Percentiles rank a stretch among this genome's conserved stretches.
Evolutionary conservation across 768 basidiomycete genomes (phyloP).

Genomic region (Tricholoma bakamatsutake): DNA sequence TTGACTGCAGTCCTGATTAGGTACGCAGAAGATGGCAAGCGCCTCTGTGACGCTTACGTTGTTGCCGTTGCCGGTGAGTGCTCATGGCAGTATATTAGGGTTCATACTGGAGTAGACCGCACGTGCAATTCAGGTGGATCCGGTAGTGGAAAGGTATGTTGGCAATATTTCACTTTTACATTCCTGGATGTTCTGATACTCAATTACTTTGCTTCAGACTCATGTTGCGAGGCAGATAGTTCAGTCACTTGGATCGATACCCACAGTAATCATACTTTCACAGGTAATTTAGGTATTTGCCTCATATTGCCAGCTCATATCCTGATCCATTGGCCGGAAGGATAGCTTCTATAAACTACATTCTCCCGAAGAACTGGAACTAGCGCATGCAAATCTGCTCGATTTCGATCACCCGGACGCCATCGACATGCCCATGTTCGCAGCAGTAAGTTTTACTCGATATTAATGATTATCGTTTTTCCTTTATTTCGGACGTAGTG

Average conservation of each 20-base stretch:
- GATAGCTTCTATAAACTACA: slow-evolving; percentile 93
- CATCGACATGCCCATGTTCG: slow-evolving; percentile 86
- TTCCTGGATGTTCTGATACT: slow-evolving; percentile 1
- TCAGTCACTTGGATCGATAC: slow-evolving; percentile 73
- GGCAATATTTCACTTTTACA: not conserved
- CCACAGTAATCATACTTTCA: slow-evolving; percentile 85
- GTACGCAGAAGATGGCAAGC: slow-evolving; percentile 73
- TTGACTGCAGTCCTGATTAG: slow-evolving; percentile 27
- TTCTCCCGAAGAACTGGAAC: slow-evolving; percentile 66
- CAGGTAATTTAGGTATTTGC: slow-evolving; percentile 45
- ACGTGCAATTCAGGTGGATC: slow-evolving; percentile 54
- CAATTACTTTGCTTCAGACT: slow-evolving; percentile 41
- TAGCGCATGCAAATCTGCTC: slow-evolving; percentile 76
- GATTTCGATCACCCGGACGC: slow-evolving; percentile 93
- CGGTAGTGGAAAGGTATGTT: slow-evolving; percentile 75
- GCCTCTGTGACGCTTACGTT: slow-evolving; percentile 72
- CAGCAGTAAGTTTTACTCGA: slow-evolving; percentile 44
- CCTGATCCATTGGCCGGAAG: slow-evolving; percentile 31
- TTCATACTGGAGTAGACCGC: not conserved
- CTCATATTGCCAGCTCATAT: not conserved
- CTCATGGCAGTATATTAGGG: not conserved
- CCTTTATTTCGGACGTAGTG: slow-evolving; percentile 44
- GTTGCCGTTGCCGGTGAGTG: slow-evolving; percentile 76
- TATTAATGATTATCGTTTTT: not conserved
- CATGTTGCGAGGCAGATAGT: slow-evolving; percentile 84